Base-by-base conservation (phyloP, 2,329 filamentous ascomycete species). In the Madurella fahalii region DNA sequence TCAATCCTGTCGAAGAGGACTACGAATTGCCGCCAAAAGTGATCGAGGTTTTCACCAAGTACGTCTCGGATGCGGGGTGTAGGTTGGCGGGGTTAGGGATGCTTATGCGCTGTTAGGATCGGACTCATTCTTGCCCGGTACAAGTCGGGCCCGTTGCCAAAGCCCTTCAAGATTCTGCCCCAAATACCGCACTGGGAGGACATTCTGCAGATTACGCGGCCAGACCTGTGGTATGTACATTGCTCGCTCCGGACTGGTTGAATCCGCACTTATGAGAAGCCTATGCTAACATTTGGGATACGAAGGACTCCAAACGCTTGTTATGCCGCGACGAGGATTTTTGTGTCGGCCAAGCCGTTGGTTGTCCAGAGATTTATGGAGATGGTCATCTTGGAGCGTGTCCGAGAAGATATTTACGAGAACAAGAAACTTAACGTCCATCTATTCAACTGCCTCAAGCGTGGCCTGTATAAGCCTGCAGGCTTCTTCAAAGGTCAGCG, bases 121-220 rank as follows among this genome's bases (percentile, higher is more conserved):
- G 93, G 92, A 57, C 78, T 92, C 62, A 87, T 97, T 57, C 80
- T 99, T 56, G 91, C 90, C 25, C 84, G 93, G 61, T 97, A 96
- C 77, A 96, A 95, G 73, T 93, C 89, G 13, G 94, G 94, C n/a
- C 93, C 93, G 62, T 80, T 99, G 32, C 94, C 94, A 17, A 99
- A 99, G 72, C 93, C 93, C 0, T 95, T 99, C 80, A 97, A 97
- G 73, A 91, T 97, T 61, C 81, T 99, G 9, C 94, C 94, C 2
- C 92, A 91, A 0, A 83, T 97, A 13, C 91, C 91, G 8, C 84
- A 94, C 65, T 97, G 92, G 91, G 89, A 94, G 68, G 88, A 62
- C n/a, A 64, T 64, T 34, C 40, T 65, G 5, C 60, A 58, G 30
- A 41, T 65, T 5, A 65, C 63, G 52, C 53, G 56, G 31, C 63